These are phyloP conservation scores for Penicillium sp. DNA, from an alignment of 2,329 filamentous ascomycete genomes.

Conservation along the genomic window DNA sequence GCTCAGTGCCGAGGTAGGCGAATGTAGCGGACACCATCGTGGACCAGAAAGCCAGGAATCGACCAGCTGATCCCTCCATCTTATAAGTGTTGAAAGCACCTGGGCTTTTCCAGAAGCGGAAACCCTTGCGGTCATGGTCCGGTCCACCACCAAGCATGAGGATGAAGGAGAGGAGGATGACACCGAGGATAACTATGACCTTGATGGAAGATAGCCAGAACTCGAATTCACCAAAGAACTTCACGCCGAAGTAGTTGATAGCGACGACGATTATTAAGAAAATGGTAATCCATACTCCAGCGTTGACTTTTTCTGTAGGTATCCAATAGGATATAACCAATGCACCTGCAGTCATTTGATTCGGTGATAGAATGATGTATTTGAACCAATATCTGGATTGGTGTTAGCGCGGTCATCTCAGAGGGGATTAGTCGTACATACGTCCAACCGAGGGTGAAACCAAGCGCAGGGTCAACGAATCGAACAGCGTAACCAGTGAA, in stretches of 20 bases:
- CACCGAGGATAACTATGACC: constrained; percentile 62
- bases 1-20: constrained; percentile 73
- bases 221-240: constrained; percentile 67
- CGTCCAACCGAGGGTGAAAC: constrained; percentile 73
- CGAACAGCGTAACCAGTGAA: constrained; percentile 79
- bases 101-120: constrained; percentile 64
- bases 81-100: constrained; percentile 57
- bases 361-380: constrained; percentile 82
- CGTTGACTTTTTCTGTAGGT: constrained; percentile 62
- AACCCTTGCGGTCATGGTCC: constrained; percentile 60
- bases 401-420: constrained; percentile 1
- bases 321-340: constrained; percentile 80
- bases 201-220: constrained; percentile 63
- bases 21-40: constrained; percentile 75
- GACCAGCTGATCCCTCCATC: constrained; percentile 46
- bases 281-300: constrained; percentile 75
- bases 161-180: constrained; percentile 65
- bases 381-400: constrained; percentile 58
- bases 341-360: constrained; percentile 77
- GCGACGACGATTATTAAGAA: constrained; percentile 61
- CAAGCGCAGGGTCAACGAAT: constrained; percentile 76
- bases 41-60: constrained; percentile 65
- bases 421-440: constrained; percentile 36
- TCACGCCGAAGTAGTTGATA: constrained; percentile 70
- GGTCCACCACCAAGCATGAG: constrained; percentile 65